phyloP scores from a whole-genome alignment of 1,139 yeast genomes.

The Candida tetrigidarum region DNA sequence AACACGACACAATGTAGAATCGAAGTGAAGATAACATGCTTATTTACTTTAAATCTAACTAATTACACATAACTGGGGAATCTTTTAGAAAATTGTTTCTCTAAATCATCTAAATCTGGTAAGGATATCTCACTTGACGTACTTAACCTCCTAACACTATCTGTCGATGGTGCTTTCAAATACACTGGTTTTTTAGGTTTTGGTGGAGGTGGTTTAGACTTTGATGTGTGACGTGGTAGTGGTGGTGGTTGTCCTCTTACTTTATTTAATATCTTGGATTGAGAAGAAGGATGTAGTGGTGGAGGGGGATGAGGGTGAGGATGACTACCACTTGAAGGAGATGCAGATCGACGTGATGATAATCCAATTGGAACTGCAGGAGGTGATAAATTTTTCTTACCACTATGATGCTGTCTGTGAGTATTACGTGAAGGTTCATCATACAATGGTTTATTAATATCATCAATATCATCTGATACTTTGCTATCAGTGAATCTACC shows the following conservation, averaged over 20 bases:
- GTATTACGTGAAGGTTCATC: conserved; percentile 8
- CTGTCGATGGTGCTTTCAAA: conserved; percentile 42
- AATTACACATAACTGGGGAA: conserved; percentile 58
- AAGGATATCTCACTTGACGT: conserved; percentile 48
- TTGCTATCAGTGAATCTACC: conserved; percentile 63
- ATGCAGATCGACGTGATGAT: conserved; percentile 19
- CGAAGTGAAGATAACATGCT: no score
- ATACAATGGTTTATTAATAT: conserved; percentile 31
- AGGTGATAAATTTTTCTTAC: conserved; percentile 23
- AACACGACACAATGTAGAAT: background rate
- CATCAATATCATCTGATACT: conserved; percentile 42
- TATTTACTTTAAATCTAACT: no score
- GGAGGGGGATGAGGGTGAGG: no score
- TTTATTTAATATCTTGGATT: conserved; percentile 5
- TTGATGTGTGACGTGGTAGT: background rate
- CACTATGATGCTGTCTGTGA: conserved; percentile 5
- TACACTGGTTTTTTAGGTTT: conserved; percentile 64
- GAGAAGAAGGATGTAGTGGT: background rate
- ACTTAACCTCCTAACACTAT: conserved; percentile 33
- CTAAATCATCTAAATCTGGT: conserved; percentile 61
- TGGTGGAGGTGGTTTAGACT: conserved; percentile 57
- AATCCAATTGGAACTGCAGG: conserved; percentile 39
- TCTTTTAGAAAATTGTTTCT: conserved; percentile 54
- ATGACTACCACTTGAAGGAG: background rate
- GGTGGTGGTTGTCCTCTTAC: conserved; percentile 1